phyloP scores from a whole-genome alignment of 345 rosid species.

The Tarenaya hassleriana region DNA sequence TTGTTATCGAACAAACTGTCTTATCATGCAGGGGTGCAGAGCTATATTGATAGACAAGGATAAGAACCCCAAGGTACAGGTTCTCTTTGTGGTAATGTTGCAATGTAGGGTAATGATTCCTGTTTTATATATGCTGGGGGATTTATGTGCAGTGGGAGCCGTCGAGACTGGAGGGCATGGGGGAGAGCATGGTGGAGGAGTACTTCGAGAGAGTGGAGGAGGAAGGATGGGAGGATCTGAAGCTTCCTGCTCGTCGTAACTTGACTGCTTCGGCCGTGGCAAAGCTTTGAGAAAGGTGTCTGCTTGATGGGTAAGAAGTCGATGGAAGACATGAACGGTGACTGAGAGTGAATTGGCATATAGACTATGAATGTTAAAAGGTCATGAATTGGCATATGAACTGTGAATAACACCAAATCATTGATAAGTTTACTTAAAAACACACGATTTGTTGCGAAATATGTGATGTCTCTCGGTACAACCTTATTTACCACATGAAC shows the following conservation, averaged over 20 bases:
- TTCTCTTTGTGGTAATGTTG: background rate
- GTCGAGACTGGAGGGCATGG: slow-evolving; percentile 47
- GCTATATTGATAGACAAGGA: slow-evolving; percentile 84
- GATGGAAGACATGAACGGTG: slow-evolving; percentile 13
- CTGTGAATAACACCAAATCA: too few relatives aligned
- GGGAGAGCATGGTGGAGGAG: slow-evolving; percentile 47
- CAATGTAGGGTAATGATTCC: too few relatives aligned
- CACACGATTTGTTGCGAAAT: too few relatives aligned
- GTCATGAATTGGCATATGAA: too few relatives aligned
- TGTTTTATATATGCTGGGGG: too few relatives aligned
- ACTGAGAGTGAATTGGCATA: too few relatives aligned
- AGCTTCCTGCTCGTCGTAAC: too few relatives aligned
- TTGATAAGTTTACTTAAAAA: too few relatives aligned
- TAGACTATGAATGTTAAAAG: too few relatives aligned
- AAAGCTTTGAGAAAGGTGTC: background rate
- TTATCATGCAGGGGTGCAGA: slow-evolving; percentile 73
- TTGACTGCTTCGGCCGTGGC: too few relatives aligned
- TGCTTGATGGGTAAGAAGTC: background rate
- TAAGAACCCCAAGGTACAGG: slow-evolving; percentile 66
- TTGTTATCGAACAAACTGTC: background rate
- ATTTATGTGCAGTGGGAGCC: slow-evolving; percentile 58
- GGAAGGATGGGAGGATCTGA: slow-evolving; percentile 14
- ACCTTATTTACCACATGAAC: too few relatives aligned
- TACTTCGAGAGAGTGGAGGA: slow-evolving; percentile 55
- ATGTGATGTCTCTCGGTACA: too few relatives aligned